Evolutionary conservation across 192 early-diverging fungal genomes (phyloP), one percentile per base, ranked within the genome.

Genomic region (Mortierella claussenii): DNA sequence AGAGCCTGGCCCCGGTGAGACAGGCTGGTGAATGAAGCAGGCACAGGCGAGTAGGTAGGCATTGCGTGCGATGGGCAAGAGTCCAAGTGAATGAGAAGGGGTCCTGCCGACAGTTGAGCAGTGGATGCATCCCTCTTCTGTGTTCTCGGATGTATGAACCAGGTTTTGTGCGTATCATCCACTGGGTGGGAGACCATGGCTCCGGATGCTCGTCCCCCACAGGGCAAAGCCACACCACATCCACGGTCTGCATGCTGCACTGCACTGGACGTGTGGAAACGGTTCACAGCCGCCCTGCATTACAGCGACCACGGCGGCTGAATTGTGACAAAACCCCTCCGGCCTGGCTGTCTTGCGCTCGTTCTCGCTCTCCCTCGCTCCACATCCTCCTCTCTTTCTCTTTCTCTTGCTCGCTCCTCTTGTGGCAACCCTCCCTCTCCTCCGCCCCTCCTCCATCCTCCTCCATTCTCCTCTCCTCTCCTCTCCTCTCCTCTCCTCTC

Each of bases 31-130:
- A 76, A 76, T 31, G 73, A 60, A 15, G 21, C 5, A 4, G 73
- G 73, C 13, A 67, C 59, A 6, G 63, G 65, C 8, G 64, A 50
- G 45, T 49, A 66, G 9, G 73, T 67, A 1, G 73, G 73, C 73
- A 76, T 76, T 43, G 36, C 3, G n/a, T n/a, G n/a, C n/a, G n/a
- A n/a, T n/a, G n/a, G n/a, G n/a, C n/a, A n/a, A n/a, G n/a, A n/a
- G n/a, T 9, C 9, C 21, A 17, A 15, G 48, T 2, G 33, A 33
- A 32, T 20, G 33, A 4, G 46, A 4, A 45, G 17, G 37, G 24
- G 12, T 21, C 2, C 20, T 1, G 18, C 20, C n/a, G 27, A 43
- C 20, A 40, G 34, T 20, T 27, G 36, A 32, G 34, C 3, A 24
- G 37, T 11, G 11, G 31, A 46, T 20, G 43, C 21, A 11, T 21